Evolutionary conservation across 305 asterid genomes (phyloP).

Genomic region (Rubia balearica): DNA sequence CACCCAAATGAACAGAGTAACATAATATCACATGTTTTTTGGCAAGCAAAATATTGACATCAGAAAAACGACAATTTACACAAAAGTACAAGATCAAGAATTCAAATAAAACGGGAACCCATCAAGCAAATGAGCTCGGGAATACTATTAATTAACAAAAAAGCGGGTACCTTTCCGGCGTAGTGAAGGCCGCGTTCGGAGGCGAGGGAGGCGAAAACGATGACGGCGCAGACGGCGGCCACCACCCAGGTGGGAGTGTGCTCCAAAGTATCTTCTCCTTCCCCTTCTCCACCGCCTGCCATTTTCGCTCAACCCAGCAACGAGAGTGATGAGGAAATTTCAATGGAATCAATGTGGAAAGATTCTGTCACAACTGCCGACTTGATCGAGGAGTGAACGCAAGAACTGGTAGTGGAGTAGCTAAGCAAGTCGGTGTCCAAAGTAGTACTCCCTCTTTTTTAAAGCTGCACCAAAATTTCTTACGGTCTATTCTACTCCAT

Average conservation of each 20-base stretch:
- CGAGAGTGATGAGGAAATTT: no score
- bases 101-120: background rate
- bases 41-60: background rate
- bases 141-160: no score
- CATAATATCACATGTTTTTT: background rate
- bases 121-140: background rate
- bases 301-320: constrained; percentile 22
- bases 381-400: background rate
- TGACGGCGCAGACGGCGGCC: constrained; percentile 80
- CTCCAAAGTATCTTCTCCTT: constrained; percentile 55
- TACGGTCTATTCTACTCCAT: no score
- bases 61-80: background rate
- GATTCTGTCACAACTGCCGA: background rate
- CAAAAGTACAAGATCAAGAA: background rate
- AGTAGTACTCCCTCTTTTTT: no score
- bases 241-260: constrained; percentile 97
- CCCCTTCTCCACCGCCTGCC: constrained; percentile 57
- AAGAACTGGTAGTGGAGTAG: background rate
- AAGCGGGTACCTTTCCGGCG: constrained; percentile 55
- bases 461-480: no score
- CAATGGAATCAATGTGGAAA: background rate
- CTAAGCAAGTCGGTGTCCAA: background rate
- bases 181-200: constrained; percentile 68
- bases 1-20: background rate
- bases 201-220: constrained; percentile 73